A percentile compares a stretch with the other conserved stretches of the same genome.
Conservation (phyloP, 2,329 filamentous ascomycete genomes). For the Fusarium sublunatum region DNA sequence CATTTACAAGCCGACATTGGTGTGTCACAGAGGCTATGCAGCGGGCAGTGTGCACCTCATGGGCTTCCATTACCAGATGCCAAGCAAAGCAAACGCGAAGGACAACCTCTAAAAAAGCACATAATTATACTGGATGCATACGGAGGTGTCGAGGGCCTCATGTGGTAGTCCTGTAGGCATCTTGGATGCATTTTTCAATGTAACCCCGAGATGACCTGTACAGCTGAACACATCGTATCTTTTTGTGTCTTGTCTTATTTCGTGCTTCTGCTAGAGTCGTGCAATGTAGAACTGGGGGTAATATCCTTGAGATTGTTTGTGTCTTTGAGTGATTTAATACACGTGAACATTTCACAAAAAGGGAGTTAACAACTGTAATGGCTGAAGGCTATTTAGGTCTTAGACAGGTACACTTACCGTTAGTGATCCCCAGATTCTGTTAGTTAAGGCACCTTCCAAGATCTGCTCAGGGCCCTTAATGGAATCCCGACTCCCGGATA, state of each 20-base stretch:
- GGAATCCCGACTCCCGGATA: conserved; percentile 14
- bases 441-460: neutral
- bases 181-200: conserved; percentile 16
- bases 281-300: neutral
- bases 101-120: conserved; percentile 1
- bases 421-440: conserved; percentile 3
- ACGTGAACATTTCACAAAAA: too few relatives aligned
- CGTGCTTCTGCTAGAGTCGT: neutral
- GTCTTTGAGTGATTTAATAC: neutral
- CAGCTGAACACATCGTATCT: conserved; percentile 16
- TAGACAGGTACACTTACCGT: neutral
- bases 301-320: neutral
- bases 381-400: too few relatives aligned
- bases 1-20: neutral
- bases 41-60: too few relatives aligned
- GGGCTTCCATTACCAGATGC: too few relatives aligned
- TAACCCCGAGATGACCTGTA: conserved; percentile 31
- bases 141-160: conserved; percentile 27
- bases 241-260: neutral
- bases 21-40: too few relatives aligned
- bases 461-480: conserved; percentile 6
- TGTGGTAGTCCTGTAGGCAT: conserved; percentile 22
- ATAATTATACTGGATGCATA: conserved; percentile 15
- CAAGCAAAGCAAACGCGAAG: too few relatives aligned
- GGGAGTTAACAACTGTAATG: too few relatives aligned